Base-by-base conservation (phyloP, 192 early-diverging fungal species). In the Coemansia sp. region DNA sequence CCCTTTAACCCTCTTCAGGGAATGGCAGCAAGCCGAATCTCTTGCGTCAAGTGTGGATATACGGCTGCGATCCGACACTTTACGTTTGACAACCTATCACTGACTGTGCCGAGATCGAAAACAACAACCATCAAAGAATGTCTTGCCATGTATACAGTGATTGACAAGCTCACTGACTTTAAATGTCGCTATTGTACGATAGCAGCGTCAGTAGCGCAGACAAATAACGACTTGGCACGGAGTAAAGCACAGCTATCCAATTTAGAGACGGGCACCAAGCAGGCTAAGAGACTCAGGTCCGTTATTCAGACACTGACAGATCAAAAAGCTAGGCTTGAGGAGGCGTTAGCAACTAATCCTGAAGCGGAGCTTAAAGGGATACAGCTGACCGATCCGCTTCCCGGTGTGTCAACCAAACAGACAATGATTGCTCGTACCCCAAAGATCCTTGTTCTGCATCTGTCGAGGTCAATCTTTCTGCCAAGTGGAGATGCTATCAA, bases 361-460 rank as follows among this genome's bases (percentile, higher is more conserved):
- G 76, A 79, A 43, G 62, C 53, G 9, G 67, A 74, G 14, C 64
- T 80, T 15, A 52, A 53, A 40, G 71, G 63, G 11, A 52, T 80
- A 15, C 18, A 52, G 22, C 57, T 80, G 30, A 53, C 25, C 11
- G 49, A 40, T n/a, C 71, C 67, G 37, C 61, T 50, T 18, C 62
- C 64, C 4, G 57, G 71, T 19, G 22, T 56, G 34, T 80, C 90
- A 7, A 86, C 83, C 3, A 92, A 92, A 57, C 90, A 93, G 55
- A 87, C 87, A 12, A 87, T 92, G 83, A 84, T 98, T 71, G 95
- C 91, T 8, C 86, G 88, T 24, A 82, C 93, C 2, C 95, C 95
- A 4, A 80, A 77, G 25, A 78, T 88, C 27, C 84, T 98, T 11
- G 87, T 86, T 54, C 80, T 96, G 27, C 93, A 95, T 53, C 82